phyloP scores from a whole-genome alignment of 164 flowering plant species.

The Magnolia kwangsiensis region DNA sequence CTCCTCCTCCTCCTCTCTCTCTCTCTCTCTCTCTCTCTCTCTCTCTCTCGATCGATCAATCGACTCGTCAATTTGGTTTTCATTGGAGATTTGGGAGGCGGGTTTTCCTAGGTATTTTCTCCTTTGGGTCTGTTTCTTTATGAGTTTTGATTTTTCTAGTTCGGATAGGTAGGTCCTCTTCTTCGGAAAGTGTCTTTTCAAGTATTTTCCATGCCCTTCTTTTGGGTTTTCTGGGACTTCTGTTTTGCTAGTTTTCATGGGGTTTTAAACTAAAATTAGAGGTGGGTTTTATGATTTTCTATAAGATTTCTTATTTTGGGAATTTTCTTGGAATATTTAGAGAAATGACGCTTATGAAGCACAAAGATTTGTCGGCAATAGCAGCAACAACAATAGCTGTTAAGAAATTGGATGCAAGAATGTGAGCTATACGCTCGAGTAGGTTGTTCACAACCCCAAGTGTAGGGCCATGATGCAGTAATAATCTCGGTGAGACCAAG shows the following conservation, averaged over 20 bases:
- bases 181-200: not conserved
- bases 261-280: not conserved
- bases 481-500: no score
- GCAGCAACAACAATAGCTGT: not conserved
- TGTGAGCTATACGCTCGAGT: constrained; percentile 83
- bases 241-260: not conserved
- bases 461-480: no score
- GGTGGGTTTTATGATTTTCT: not conserved
- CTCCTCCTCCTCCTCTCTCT: no score
- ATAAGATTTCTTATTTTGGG: not conserved
- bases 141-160: no score
- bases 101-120: no score
- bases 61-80: no score
- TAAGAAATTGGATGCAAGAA: constrained; percentile 56
- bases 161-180: not conserved
- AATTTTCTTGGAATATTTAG: not conserved
- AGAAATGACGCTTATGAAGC: constrained; percentile 44
- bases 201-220: not conserved
- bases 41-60: no score
- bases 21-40: no score
- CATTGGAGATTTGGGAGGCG: no score
- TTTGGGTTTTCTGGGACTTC: not conserved
- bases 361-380: constrained; percentile 29
- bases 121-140: no score
- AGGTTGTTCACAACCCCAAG: constrained; percentile 23